Conservation (phyloP, 805 yeast species). For the Tetrapisispora namnaoensis region DNA sequence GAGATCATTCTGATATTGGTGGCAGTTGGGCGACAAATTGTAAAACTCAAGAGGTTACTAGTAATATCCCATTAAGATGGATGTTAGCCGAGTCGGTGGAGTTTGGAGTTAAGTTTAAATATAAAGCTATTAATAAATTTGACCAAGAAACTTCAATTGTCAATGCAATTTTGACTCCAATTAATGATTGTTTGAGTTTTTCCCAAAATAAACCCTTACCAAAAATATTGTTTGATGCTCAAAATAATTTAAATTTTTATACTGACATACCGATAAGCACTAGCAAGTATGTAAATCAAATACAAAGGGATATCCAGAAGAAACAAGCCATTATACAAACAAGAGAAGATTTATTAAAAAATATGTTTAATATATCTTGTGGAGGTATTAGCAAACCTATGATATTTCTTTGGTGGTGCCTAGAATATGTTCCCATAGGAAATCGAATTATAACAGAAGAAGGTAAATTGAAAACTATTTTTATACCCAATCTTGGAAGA, state of each 20-base stretch:
- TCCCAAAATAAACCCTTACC: neutral
- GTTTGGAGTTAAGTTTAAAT: conserved; percentile 41
- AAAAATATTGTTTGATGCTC: neutral
- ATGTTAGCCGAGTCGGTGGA: conserved; percentile 44
- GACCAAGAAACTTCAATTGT: conserved; percentile 31
- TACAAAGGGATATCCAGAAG: conserved; percentile 31
- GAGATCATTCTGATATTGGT: conserved; percentile 61
- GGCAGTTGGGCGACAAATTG: conserved; percentile 53
- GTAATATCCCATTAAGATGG: conserved; percentile 53
- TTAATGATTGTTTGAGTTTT: conserved; percentile 42
- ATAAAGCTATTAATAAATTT: conserved; percentile 34
- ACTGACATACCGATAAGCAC: neutral
- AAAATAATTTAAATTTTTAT: neutral
- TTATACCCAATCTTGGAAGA: conserved; percentile 49
- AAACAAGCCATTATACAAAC: conserved; percentile 8
- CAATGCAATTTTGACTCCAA: conserved; percentile 37
- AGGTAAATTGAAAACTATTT: conserved; percentile 42
- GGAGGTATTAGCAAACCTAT: conserved; percentile 3
- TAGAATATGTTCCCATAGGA: conserved; percentile 53
- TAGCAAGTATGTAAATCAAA: neutral
- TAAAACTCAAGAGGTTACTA: conserved; percentile 30
- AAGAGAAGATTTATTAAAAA: conserved; percentile 6
- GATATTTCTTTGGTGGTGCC: conserved; percentile 46
- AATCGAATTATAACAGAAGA: conserved; percentile 37
- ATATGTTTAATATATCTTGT: conserved; percentile 1